Evolutionary conservation across 2,329 filamentous ascomycete species (phyloP).

Genomic region (Hortaea werneckii): DNA sequence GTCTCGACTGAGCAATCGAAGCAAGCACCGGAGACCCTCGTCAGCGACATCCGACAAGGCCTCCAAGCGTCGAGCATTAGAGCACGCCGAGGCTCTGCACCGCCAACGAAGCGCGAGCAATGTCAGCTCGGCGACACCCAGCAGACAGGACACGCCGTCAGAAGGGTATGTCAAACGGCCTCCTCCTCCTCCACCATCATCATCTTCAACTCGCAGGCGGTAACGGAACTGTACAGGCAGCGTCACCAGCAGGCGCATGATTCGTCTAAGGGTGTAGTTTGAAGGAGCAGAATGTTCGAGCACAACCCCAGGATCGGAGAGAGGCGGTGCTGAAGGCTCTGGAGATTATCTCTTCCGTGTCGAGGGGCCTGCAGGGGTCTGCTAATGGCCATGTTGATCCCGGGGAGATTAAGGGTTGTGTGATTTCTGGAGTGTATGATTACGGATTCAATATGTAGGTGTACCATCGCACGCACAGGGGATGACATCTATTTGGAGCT

Average conservation of each 20-base stretch:
- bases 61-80: constrained; percentile 21
- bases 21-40: constrained; percentile 3
- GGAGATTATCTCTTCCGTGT: constrained; percentile 8
- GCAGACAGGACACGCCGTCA: constrained; percentile 19
- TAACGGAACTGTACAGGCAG: constrained; percentile 2
- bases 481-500: too few species aligned
- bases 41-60: constrained; percentile 18
- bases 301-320: constrained; percentile 6
- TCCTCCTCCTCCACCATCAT: neutral
- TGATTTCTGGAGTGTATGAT: too few species aligned
- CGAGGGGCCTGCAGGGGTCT: neutral
- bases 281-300: neutral
- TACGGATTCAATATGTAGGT: too few species aligned
- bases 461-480: too few species aligned
- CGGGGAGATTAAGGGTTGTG: too few species aligned
- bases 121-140: constrained; percentile 8
- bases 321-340: constrained; percentile 8
- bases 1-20: constrained; percentile 20
- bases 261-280: too few species aligned
- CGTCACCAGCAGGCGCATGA: too few species aligned
- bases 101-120: constrained; percentile 14
- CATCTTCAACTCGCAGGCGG: neutral
- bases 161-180: constrained; percentile 19
- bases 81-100: constrained; percentile 22
- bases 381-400: too few species aligned